These are phyloP conservation scores for Pueraria montana DNA, from an alignment of 306 rosid species.

Conservation along the genomic window DNA sequence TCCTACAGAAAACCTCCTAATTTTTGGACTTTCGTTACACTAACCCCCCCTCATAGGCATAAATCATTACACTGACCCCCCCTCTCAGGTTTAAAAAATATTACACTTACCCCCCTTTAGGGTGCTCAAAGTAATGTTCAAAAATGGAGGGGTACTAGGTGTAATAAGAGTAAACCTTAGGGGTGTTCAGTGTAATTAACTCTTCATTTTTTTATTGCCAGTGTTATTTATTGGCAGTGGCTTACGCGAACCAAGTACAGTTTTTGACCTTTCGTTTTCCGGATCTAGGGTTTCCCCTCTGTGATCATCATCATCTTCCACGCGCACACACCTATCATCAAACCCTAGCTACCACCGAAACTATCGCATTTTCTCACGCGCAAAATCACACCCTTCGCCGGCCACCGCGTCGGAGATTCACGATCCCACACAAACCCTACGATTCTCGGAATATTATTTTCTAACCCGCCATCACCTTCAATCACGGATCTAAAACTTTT, in stretches of 20 bases:
- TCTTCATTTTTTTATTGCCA: too few relatives aligned
- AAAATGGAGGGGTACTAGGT: too few relatives aligned
- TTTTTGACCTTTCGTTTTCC: constrained; percentile 91
- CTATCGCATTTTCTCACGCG: neutral
- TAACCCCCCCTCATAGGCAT: too few relatives aligned
- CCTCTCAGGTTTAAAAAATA: too few relatives aligned
- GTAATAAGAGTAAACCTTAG: too few relatives aligned
- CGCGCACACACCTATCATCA: constrained; percentile 43
- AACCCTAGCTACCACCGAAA: constrained; percentile 68
- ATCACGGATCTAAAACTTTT: constrained; percentile 77
- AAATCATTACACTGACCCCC: too few relatives aligned
- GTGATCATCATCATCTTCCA: constrained; percentile 57
- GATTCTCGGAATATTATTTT: constrained; percentile 46
- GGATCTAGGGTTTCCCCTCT: constrained; percentile 97
- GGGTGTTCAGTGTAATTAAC: too few relatives aligned
- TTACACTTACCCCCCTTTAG: too few relatives aligned
- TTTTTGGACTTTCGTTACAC: too few relatives aligned
- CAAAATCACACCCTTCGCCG: constrained; percentile 39
- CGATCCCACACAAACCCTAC: constrained; percentile 37
- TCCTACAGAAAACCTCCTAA: too few relatives aligned
- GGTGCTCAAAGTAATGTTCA: too few relatives aligned
- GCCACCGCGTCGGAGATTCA: constrained; percentile 41
- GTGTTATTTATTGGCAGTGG: constrained; percentile 45
- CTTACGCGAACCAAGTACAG: constrained; percentile 56
- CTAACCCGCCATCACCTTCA: constrained; percentile 54